Evolutionary conservation across 306 rosid genomes (phyloP).

Genomic region (Prunus kanzakura): DNA sequence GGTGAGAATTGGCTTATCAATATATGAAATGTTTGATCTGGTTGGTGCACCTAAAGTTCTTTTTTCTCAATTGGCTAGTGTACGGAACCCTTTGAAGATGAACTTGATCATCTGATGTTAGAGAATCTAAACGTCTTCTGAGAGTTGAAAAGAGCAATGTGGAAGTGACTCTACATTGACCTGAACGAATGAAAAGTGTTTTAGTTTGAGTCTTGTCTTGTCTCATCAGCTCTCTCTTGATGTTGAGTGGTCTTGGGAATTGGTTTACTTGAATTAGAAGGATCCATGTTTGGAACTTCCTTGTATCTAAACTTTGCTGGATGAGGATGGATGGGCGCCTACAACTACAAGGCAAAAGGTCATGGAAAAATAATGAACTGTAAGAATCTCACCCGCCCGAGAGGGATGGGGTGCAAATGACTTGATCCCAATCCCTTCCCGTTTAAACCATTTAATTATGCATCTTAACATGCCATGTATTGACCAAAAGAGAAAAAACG

Average conservation of each 20-base stretch:
- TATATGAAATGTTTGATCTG: not conserved
- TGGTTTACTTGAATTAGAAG: not conserved
- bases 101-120: not conserved
- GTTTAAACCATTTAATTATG: too few species aligned
- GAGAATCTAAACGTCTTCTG: not conserved
- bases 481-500: not conserved
- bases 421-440: not conserved
- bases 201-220: too few species aligned
- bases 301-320: not conserved
- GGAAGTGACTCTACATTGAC: not conserved
- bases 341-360: too few species aligned
- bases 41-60: not conserved
- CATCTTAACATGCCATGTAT: too few species aligned
- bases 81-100: not conserved
- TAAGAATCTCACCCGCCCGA: too few species aligned
- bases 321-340: not conserved
- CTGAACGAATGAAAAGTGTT: not conserved
- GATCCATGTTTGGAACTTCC: not conserved
- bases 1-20: not conserved
- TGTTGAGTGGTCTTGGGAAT: not conserved
- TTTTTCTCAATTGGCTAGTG: not conserved
- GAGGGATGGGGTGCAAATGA: not conserved
- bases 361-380: too few species aligned
- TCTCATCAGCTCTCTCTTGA: not conserved
- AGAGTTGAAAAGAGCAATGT: not conserved